Percentiles rank a stretch among this genome's conserved stretches.
Evolutionary conservation across 2,329 filamentous ascomycete genomes (phyloP).

Genomic region (Beauveria sp.): DNA sequence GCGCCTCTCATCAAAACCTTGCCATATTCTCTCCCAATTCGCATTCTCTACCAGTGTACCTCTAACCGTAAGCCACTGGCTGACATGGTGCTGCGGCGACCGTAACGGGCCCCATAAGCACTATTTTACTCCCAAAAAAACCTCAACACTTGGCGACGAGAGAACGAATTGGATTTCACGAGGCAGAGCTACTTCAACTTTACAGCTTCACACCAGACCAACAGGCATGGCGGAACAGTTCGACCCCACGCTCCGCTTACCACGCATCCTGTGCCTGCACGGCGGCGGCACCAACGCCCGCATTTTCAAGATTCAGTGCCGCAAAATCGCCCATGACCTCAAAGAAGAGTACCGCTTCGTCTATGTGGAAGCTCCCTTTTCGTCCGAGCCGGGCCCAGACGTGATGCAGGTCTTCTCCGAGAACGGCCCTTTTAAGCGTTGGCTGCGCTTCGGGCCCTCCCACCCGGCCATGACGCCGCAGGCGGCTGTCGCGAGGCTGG

Average conservation of each 20-base stretch:
- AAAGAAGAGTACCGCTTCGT: slow-evolving; percentile 54
- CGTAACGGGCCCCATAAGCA: too few species aligned
- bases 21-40: too few species aligned
- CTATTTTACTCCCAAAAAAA: too few species aligned
- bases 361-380: slow-evolving; percentile 60
- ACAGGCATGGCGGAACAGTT: not conserved
- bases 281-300: slow-evolving; percentile 60
- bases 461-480: slow-evolving; percentile 41
- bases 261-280: slow-evolving; percentile 65
- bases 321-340: slow-evolving; percentile 36
- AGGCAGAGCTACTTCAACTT: too few species aligned
- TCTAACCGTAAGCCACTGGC: too few species aligned
- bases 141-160: too few species aligned
- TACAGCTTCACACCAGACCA: not conserved
- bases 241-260: slow-evolving; percentile 25
- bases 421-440: slow-evolving; percentile 51
- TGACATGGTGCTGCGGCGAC: too few species aligned
- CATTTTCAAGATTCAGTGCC: slow-evolving; percentile 58
- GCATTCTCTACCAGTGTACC: too few species aligned
- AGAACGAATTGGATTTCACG: too few species aligned
- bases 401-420: slow-evolving; percentile 54
- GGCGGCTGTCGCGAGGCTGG: slow-evolving; percentile 27
- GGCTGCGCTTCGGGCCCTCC: slow-evolving; percentile 50
- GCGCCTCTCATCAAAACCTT: too few species aligned
- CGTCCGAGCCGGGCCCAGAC: slow-evolving; percentile 51